Evolutionary conservation across 495 filamentous ascomycete genomes (phyloP).

Genomic region (Oleoguttula mirabilis): DNA sequence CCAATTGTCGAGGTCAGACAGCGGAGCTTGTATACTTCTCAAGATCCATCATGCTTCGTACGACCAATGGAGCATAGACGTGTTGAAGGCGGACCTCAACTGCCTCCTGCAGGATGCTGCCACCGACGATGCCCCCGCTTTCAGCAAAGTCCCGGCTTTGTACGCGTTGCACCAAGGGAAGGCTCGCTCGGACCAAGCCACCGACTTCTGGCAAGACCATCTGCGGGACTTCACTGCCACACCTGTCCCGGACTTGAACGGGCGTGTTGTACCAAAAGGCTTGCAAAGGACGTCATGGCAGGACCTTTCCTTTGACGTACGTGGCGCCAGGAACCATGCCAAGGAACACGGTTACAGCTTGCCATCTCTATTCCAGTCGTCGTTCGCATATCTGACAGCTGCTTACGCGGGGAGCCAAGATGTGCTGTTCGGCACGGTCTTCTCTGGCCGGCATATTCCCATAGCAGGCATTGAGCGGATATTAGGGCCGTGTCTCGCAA

Average conservation of each 20-base stretch:
- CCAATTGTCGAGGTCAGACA: conserved; percentile 32
- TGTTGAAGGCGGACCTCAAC: conserved; percentile 53
- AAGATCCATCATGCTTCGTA: conserved; percentile 68
- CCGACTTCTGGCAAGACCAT: conserved; percentile 44
- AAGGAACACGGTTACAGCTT: conserved; percentile 27
- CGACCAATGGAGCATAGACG: conserved; percentile 74
- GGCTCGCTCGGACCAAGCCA: conserved; percentile 1
- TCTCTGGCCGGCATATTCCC: conserved; percentile 60
- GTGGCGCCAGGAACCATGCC: not conserved
- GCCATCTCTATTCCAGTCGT: conserved; percentile 60
- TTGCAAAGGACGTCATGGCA: conserved; percentile 1
- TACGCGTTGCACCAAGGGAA: conserved; percentile 3
- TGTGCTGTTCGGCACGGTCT: conserved; percentile 60
- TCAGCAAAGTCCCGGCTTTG: conserved; percentile 35
- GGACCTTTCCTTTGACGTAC: not conserved
- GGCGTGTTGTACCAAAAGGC: not conserved
- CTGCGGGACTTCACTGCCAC: conserved; percentile 35
- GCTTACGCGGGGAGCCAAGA: conserved; percentile 51
- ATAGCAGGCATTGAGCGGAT: conserved; percentile 54
- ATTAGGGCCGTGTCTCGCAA: conserved; percentile 58
- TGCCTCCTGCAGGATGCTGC: conserved; percentile 26
- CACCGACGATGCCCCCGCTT: conserved; percentile 38
- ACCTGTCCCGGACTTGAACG: conserved; percentile 24
- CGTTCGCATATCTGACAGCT: conserved; percentile 52
- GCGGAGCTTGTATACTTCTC: conserved; percentile 30